Conservation (phyloP, 768 basidiomycete species). For the Hemileccinum impolitum region DNA sequence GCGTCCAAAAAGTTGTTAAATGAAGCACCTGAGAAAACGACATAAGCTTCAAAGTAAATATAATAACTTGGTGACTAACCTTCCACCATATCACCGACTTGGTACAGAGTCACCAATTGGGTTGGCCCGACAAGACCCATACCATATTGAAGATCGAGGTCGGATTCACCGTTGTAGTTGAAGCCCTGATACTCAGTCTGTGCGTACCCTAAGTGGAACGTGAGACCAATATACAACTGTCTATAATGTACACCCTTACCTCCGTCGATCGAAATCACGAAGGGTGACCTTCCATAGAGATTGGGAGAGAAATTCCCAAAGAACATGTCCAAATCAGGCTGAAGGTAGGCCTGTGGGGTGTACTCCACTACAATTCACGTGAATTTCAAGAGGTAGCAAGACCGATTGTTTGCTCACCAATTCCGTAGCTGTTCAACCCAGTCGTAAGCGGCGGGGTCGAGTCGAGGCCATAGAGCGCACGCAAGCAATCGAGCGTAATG, state of each 20-base stretch:
- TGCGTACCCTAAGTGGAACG: conserved; percentile 17
- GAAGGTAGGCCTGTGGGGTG: conserved; percentile 30
- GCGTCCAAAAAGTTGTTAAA: conserved; percentile 37
- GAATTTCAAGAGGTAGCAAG: neutral
- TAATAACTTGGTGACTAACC: conserved; percentile 9
- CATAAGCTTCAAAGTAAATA: neutral
- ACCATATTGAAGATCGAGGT: conserved; percentile 32
- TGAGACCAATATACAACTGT: neutral
- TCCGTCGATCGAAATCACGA: conserved; percentile 32
- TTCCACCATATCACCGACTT: conserved; percentile 28
- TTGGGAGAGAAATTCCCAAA: conserved; percentile 25
- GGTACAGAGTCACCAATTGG: conserved; percentile 30
- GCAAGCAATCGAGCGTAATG: conserved; percentile 31
- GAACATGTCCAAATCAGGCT: conserved; percentile 30
- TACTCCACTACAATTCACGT: conserved; percentile 26
- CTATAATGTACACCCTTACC: conserved; percentile 9
- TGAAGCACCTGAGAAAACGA: conserved; percentile 16
- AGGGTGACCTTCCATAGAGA: conserved; percentile 24
- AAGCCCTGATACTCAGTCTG: conserved; percentile 26
- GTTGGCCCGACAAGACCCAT: conserved; percentile 27
- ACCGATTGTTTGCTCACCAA: conserved; percentile 16
- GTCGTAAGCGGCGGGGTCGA: conserved; percentile 13
- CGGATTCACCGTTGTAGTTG: conserved; percentile 28
- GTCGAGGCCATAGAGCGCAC: conserved; percentile 26
- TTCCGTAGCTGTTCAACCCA: conserved; percentile 25